Base-by-base conservation (phyloP, 192 early-diverging fungal species). In the Dissophora ornata region DNA sequence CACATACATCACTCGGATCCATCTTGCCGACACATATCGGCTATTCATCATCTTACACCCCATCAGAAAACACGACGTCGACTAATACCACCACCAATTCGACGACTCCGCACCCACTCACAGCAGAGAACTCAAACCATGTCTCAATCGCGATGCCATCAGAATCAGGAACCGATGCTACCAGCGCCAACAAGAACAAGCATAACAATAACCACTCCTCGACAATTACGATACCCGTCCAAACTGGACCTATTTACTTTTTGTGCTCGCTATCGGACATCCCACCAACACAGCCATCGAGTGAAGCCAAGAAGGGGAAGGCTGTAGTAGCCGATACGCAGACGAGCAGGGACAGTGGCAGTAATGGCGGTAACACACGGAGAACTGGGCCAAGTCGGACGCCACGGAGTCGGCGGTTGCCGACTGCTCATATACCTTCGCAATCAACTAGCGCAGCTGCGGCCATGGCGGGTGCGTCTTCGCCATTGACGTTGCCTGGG, bases 251-350 rank as follows among this genome's bases (percentile, higher is more conserved):
- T 48, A 84, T 84, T 33, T 85, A 81, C 69, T 71, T 87, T 46
- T 80, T 85, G 34, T 85, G 84, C 63, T 85, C 86, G 11, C 56
- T 85, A 24, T 84, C 86, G 1, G 84, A 87, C 10, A 60, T 78
- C 44, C 54, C 63, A 28, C 74, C 83, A 16, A 55, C 71, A 41
- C 65, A 71, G 26, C 60, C 71, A 5, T 13, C 62, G 25, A 66
- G 71, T 11, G 41, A 47, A 6, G 42, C 21, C 26, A 74, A 54
- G 28, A 80, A 67, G 12, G 69, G 79, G 6, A 68, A 71, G 33
- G 68, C 71, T 29, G 62, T 67, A 11, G 67, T 16, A n/a, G 26
- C 24, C 2, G 51, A 16, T 18, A 16, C 36, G 13, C 36, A 38
- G 36, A 38, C n/a, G n/a, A n/a, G n/a, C n/a, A n/a, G n/a, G n/a